Evolutionary conservation across 352 stramenopile genomes (phyloP), one percentile per base, ranked within the genome.

Genomic region (Salisapilia sapeloensis): DNA sequence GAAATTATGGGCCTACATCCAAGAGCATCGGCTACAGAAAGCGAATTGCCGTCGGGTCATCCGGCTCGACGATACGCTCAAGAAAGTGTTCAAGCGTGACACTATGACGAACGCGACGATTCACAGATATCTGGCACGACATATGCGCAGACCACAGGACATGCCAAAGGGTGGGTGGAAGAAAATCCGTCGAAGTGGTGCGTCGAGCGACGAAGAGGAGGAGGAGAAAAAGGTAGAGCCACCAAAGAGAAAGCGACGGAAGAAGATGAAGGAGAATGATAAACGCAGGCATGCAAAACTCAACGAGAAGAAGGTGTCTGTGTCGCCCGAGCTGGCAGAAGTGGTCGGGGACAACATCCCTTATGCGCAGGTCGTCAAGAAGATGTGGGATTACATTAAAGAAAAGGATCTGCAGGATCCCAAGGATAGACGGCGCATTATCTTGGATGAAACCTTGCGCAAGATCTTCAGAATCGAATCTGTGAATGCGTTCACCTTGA

Each of bases 381-480:
- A 59, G n/a, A 38, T 98, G 2, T 98, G 93, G 93, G 78, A 92
- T 32, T 97, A 98, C 51, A 97, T 98, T 35, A 77, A 75, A 30
- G 80, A 94, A 35, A 65, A 98, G 42, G 50, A 92, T 16, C 63
- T 98, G 22, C 93, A 98, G 54, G 90, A 97, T 56, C 92, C 93
- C 4, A 71, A 74, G 19, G 92, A 98, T 48, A 94, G 92, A 51
- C 77, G 87, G 12, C 60, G 77, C 34, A 97, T 98, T 40, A 40
- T 95, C 6, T 53, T 93, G 32, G 87, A 97, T 45, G 77, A 86
- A 19, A 76, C 48, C 22, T 47, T 97, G 35, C 60, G 61, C 30
- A 48, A 44, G 14, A 71, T 90, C 6, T 90, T 90, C 39, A 62
- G 83, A 33, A 57, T 70, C 2, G 67, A 90, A 38, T 74, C 70